phyloP scores from a whole-genome alignment of 805 yeast genomes.

The Kuraishia borneana region DNA sequence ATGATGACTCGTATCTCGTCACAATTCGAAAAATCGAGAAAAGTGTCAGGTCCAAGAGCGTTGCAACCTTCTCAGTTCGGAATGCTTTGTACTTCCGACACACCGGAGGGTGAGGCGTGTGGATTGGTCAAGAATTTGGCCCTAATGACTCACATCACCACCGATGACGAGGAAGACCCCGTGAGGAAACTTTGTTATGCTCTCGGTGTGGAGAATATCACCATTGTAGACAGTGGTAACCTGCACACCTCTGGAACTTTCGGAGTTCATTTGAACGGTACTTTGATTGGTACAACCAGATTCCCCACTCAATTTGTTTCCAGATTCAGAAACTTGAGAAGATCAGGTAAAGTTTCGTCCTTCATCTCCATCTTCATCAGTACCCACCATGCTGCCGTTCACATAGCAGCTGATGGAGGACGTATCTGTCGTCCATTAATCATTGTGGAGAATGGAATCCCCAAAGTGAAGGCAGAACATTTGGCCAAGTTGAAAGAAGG shows the following conservation, averaged over 20 bases:
- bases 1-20: constrained; percentile 99
- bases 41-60: constrained; percentile 98
- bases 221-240: constrained; percentile 71
- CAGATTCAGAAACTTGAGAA: constrained; percentile 68
- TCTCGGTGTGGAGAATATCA: constrained; percentile 84
- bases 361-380: constrained; percentile 88
- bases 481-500: constrained; percentile 52
- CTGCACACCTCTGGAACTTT: constrained; percentile 68
- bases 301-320: constrained; percentile 76
- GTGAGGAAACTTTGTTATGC: constrained; percentile 63
- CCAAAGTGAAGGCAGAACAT: constrained; percentile 68
- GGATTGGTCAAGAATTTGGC: constrained; percentile 96
- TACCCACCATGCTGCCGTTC: constrained; percentile 84
- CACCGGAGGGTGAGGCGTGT: constrained; percentile 99
- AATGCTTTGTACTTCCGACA: constrained; percentile 97
- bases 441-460: constrained; percentile 62
- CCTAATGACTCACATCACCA: constrained; percentile 95
- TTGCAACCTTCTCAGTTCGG: constrained; percentile 98
- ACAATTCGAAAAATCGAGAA: constrained; percentile 96
- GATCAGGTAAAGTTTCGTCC: constrained; percentile 78
- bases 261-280: constrained; percentile 90
- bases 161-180: constrained; percentile 95
- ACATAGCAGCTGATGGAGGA: constrained; percentile 98
- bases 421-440: constrained; percentile 95
- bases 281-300: constrained; percentile 80